A percentile compares a stretch with the other conserved stretches of the same genome.
phyloP scores from a whole-genome alignment of 768 basidiomycete species.

The Hydnomerulius pinastri region DNA sequence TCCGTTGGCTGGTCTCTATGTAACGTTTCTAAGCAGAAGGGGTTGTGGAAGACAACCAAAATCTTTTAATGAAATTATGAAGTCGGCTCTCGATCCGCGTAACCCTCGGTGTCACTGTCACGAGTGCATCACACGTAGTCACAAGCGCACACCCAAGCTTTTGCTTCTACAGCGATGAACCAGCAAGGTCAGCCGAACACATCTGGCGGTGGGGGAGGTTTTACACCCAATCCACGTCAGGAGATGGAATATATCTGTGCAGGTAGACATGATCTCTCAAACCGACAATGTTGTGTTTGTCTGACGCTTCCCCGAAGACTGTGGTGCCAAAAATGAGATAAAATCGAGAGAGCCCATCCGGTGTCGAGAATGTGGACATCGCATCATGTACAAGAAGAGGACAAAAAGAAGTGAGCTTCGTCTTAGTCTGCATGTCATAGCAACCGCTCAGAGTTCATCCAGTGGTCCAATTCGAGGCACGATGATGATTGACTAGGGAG shows the following conservation, averaged over 20 bases:
- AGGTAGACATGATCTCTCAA: constrained; percentile 46
- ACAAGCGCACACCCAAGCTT: no score
- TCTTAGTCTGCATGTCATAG: not conserved
- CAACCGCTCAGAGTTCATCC: constrained; percentile 1
- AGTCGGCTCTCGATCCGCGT: not conserved
- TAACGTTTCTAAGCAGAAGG: no score
- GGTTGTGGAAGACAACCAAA: no score
- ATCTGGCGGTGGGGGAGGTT: constrained; percentile 34
- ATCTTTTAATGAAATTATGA: no score
- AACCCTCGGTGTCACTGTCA: constrained; percentile 15
- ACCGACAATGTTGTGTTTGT: constrained; percentile 2
- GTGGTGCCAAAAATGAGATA: constrained; percentile 90
- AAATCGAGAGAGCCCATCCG: constrained; percentile 90
- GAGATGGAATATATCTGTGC: constrained; percentile 90
- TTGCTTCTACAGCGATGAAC: constrained; percentile 35
- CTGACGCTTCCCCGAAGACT: constrained; percentile 54
- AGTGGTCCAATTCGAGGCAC: constrained; percentile 39
- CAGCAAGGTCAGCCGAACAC: constrained; percentile 36
- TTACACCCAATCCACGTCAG: constrained; percentile 43
- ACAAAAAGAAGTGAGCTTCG: constrained; percentile 81
- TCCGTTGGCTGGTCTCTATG: not conserved
- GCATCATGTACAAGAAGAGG: constrained; percentile 98
- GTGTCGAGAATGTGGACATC: constrained; percentile 94
- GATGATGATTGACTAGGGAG: constrained; percentile 14
- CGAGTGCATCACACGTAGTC: constrained; percentile 15